Evolutionary conservation across 2,329 filamentous ascomycete genomes (phyloP), one percentile per base, ranked within the genome.

Genomic region (Neonectria punicea): DNA sequence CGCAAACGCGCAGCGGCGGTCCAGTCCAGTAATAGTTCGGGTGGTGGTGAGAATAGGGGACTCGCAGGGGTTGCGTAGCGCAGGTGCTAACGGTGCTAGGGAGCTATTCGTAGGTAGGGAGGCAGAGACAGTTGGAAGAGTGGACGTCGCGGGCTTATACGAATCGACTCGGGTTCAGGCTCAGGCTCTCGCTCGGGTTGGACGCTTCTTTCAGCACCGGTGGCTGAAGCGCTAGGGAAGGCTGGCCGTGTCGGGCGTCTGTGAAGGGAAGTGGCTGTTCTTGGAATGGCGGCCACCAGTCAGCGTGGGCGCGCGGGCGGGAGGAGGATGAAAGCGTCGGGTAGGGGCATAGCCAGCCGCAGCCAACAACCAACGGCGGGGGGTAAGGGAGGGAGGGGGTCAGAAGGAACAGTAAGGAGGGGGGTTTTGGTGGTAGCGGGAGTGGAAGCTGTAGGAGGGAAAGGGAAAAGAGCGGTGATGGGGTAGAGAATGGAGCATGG

Each of bases 251-350:
- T 70, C 58, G 59, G 68, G 60, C 53, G 54, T 65, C 54, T 62
- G 62, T 71, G 67, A 58, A 72, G 41, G 65, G 63, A 65, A 69
- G 61, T 65, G 70, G 67, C 71, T 73, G 70, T 73, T 74, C 70
- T 73, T 73, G 68, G 71, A 74, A 74, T 70, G 68, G 67, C 67
- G 71, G 60, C 67, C 63, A 69, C 70, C 70, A 73, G 71, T 73
- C 71, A 73, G 71, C 68, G 71, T 68, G 55, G 49, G 66, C 59
- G 53, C 50, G 60, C 55, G 60, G 51, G 39, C 53, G 68, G 63
- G 66, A 61, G 61, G 53, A 61, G 63, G 66, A 67, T 53, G 61
- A 53, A 59, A 67, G 67, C 66, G 61, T 67, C 63, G 70, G 69
- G 61, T 65, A 68, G 56, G 60, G 63, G 60, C 61, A 53, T 63